A percentile compares a stretch with the other conserved stretches of the same genome.
Evolutionary conservation across 768 basidiomycete species (phyloP).

Genomic region (Dentipellis sp.): DNA sequence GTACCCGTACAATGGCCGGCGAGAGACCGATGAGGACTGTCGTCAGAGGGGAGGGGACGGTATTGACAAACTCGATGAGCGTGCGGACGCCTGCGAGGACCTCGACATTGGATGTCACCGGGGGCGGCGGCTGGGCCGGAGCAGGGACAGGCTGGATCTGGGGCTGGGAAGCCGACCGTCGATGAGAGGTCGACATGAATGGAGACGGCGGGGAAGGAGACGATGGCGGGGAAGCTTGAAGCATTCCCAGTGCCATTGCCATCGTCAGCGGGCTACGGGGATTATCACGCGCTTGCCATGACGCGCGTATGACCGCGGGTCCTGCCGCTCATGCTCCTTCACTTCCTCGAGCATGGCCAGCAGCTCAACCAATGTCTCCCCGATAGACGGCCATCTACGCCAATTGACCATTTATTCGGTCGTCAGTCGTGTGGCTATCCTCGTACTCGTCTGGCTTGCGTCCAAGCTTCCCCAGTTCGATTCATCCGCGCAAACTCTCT

Average conservation of each 20-base stretch:
- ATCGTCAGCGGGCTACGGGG: too few relatives aligned
- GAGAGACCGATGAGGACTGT: conserved; percentile 53
- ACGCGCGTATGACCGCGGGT: too few relatives aligned
- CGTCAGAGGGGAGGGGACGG: conserved; percentile 55
- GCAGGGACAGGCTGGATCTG: background rate
- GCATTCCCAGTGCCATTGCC: too few relatives aligned
- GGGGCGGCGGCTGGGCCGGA: background rate
- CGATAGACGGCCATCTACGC: background rate
- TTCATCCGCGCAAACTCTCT: conserved; percentile 5
- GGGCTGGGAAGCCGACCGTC: background rate
- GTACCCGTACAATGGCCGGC: conserved; percentile 36
- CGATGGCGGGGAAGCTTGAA: too few relatives aligned
- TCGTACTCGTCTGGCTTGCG: conserved; percentile 3
- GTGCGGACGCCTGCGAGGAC: conserved; percentile 10
- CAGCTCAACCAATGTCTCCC: too few relatives aligned
- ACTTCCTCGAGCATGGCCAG: background rate
- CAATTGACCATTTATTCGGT: conserved; percentile 8
- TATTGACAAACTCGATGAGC: conserved; percentile 40
- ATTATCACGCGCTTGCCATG: too few relatives aligned
- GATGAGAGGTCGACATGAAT: background rate
- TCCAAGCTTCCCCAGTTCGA: conserved; percentile 12
- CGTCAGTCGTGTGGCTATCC: conserved; percentile 3
- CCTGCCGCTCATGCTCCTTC: too few relatives aligned
- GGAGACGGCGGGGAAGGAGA: background rate
- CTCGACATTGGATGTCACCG: background rate